Base-by-base conservation (phyloP, 192 early-diverging fungal genomes). In the Rhizoclosmatium sp. region DNA sequence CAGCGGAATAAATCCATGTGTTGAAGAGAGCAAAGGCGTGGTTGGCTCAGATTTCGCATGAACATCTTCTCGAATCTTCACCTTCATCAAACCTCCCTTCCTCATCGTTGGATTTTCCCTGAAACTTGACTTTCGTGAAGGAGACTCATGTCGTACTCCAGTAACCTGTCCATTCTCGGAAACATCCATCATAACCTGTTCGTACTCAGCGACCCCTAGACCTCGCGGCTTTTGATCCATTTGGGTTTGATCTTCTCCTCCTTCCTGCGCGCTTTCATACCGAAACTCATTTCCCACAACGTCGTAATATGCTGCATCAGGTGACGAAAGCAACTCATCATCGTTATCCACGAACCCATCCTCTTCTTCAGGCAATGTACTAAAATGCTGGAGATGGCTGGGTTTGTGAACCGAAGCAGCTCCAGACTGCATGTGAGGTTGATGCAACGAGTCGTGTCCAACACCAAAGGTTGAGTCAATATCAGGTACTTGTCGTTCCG, bases 401-500 rank as follows among this genome's bases (percentile, higher is more conserved):
- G 51, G 51, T 16, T 54, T 54, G 5, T 16, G 51, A 54, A 54
- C 51, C 5, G 51, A 12, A 12, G 51, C 51, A 54, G 9, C 16
- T 54, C 9, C 31, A 31, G 31, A 0, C 31, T 31, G 31, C 31
- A 31, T 31, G 31, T 31, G 31, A 31, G 31, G 31, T 31, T 31
- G 14, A 12, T 10, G 40, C 40, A 39, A 31, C 14, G 12, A 39
- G 10, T 65, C 10, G 19, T 10, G n/a, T 14, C 40, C 19, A 65
- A 16, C 64, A 31, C 19, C 64, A 31, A 65, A 65, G 12, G 64
- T 10, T 23, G 10, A 21, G 12, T 65, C 64, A 65, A 65, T 31
- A 65, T 69, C 47, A n/a, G 67, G 44, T 45, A 69, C 9, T 47
- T 10, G 47, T 14, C 46, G 67, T 14, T 69, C 67, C 21, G 39